Evolutionary conservation across 2,329 filamentous ascomycete species (phyloP).

Genomic region (Grosmannia serpens): DNA sequence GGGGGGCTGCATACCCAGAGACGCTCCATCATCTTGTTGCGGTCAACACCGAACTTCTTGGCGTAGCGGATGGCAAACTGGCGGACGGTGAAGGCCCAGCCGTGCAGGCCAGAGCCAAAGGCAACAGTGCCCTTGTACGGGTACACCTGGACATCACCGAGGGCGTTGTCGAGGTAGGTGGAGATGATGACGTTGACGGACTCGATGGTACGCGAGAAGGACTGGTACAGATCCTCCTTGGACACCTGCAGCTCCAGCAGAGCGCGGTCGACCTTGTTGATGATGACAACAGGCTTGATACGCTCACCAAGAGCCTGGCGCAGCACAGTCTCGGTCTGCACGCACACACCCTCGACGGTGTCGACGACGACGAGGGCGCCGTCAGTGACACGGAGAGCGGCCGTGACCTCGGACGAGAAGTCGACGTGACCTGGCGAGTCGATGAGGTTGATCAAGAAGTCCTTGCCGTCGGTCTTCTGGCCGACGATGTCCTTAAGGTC

Average conservation of each 20-base stretch:
- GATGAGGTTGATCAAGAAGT: conserved; percentile 99
- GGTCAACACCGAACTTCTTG: conserved; percentile 99
- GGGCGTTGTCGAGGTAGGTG: conserved; percentile 93
- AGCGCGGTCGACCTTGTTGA: conserved; percentile 99
- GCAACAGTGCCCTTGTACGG: conserved; percentile 95
- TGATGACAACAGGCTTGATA: conserved; percentile 98
- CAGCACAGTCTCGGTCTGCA: conserved; percentile 99
- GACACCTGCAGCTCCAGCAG: conserved; percentile 96
- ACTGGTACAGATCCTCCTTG: conserved; percentile 99
- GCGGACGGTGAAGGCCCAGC: conserved; percentile 98
- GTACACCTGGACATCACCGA: conserved; percentile 98
- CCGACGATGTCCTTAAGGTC: conserved; percentile 91
- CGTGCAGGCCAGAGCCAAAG: conserved; percentile 99
- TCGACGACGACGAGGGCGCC: conserved; percentile 99
- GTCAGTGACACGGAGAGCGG: conserved; percentile 98
- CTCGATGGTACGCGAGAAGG: conserved; percentile 98
- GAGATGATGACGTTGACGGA: conserved; percentile 99
- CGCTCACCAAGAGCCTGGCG: conserved; percentile 98
- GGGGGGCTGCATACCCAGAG: conserved; percentile 63
- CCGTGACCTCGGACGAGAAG: conserved; percentile 99
- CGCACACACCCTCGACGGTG: conserved; percentile 98
- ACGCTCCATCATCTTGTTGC: conserved; percentile 99
- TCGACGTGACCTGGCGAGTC: conserved; percentile 99
- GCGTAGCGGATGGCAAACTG: conserved; percentile 94
- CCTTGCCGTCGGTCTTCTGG: conserved; percentile 78